Conservation (phyloP, 139 green algal species). For the Yamagishiella unicocca region DNA sequence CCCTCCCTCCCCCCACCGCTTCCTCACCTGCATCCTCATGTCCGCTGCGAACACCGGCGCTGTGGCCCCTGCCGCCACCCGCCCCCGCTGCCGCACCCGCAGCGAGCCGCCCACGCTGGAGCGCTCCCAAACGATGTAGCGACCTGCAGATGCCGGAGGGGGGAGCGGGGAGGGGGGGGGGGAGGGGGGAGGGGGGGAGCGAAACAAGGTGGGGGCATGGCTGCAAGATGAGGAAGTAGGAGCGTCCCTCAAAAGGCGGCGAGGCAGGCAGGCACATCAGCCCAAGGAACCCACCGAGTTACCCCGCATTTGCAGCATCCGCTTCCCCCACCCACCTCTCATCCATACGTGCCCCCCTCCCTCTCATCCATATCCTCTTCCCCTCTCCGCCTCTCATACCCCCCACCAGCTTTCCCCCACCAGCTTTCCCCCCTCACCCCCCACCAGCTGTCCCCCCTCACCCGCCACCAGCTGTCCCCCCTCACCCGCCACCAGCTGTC, state of each 20-base stretch:
- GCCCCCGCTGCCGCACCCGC: constrained; percentile 63
- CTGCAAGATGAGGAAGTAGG: not conserved
- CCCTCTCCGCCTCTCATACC: not conserved
- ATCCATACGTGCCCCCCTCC: not conserved
- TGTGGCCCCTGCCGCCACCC: constrained; percentile 55
- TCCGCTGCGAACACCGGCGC: constrained; percentile 71
- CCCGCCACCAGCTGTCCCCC: not conserved
- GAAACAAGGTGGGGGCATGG: not conserved
- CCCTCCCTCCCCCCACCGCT: not conserved
- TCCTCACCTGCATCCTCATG: constrained; percentile 71
- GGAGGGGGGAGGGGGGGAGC: not conserved
- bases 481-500: too few species aligned
- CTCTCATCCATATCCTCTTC: not conserved
- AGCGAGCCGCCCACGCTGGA: constrained; percentile 16
- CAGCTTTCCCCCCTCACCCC: not conserved
- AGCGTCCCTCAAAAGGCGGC: not conserved
- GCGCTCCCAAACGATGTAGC: constrained; percentile 78
- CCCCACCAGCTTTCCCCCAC: not conserved
- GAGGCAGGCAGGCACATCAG: not conserved
- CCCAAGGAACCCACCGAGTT: not conserved
- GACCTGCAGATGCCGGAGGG: not conserved
- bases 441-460: not conserved
- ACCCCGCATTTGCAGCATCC: not conserved
- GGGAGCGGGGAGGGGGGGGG: not conserved
- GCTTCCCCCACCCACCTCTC: not conserved